These are phyloP conservation scores for Skeletonema menzelii DNA, from an alignment of 108 stramenopile species.

Conservation along the genomic window DNA sequence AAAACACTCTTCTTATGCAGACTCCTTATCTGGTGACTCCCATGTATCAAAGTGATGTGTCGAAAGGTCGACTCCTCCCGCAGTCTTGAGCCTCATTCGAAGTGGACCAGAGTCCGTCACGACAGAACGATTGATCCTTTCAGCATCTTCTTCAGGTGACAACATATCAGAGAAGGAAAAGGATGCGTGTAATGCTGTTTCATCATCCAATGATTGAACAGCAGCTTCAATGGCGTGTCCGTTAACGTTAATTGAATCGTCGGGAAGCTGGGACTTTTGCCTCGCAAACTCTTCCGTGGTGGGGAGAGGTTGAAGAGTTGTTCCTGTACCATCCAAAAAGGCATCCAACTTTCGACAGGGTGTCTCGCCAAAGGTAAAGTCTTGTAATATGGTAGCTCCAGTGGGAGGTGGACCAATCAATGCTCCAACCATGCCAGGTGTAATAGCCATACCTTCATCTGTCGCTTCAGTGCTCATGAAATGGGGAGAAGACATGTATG, in stretches of 20 bases:
- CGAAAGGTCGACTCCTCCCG: conserved; percentile 19
- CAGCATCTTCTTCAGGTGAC: conserved; percentile 27
- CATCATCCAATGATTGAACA: conserved; percentile 4
- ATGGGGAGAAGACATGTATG: conserved; percentile 33
- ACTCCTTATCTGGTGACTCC: conserved; percentile 22
- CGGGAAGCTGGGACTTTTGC: neutral
- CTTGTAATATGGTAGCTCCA: conserved; percentile 25
- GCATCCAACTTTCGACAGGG: conserved; percentile 25
- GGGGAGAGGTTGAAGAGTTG: conserved; percentile 15
- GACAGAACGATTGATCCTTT: conserved; percentile 11
- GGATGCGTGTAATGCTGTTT: conserved; percentile 8
- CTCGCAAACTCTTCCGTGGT: conserved; percentile 24
- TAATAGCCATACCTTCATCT: conserved; percentile 16
- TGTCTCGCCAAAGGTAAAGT: conserved; percentile 22
- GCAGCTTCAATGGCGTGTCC: neutral
- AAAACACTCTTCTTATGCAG: neutral
- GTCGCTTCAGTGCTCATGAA: conserved; percentile 12
- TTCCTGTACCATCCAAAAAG: conserved; percentile 17
- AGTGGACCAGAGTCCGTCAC: conserved; percentile 43
- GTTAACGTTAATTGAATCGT: neutral
- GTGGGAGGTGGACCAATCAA: conserved; percentile 10
- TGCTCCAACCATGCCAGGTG: conserved; percentile 22
- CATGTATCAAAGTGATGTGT: conserved; percentile 47
- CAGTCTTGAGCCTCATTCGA: conserved; percentile 32
- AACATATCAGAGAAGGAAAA: conserved; percentile 41